Conservation (phyloP, 2,329 filamentous ascomycete species). For the Blastomyces emzantsi region DNA sequence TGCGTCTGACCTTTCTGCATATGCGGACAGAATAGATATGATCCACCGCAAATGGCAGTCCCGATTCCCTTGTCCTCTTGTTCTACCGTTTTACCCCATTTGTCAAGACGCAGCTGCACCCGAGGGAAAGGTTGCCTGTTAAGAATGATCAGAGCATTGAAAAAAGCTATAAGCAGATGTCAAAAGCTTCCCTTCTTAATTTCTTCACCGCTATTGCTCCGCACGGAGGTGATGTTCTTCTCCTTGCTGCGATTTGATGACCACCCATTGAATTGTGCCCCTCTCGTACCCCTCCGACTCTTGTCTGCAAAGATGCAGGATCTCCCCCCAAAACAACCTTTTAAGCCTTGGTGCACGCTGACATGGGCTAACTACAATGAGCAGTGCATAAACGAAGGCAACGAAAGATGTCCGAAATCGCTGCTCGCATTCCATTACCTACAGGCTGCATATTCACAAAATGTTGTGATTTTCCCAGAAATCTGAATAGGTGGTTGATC, state of each 20-base stretch:
- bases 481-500: not conserved
- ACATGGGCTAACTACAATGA: not conserved
- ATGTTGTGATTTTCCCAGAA: not conserved
- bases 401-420: not conserved
- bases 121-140: not conserved
- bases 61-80: not conserved
- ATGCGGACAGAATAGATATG: not conserved
- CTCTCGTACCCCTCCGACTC: not conserved
- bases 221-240: not conserved
- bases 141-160: not conserved
- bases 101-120: not conserved
- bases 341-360: not conserved
- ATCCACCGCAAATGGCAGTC: not conserved
- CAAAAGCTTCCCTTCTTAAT: not conserved
- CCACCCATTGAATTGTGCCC: not conserved
- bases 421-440: not conserved
- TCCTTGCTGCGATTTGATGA: not conserved
- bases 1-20: not conserved
- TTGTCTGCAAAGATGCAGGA: not conserved
- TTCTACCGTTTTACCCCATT: not conserved
- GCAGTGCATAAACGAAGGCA: not conserved
- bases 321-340: not conserved
- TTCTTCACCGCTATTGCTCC: slow-evolving; percentile 3
- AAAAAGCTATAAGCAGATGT: not conserved
- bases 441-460: not conserved